Percentiles rank a stretch among this genome's conserved stretches.
Evolutionary conservation across 208 protist genomes (phyloP).

Genomic region (Novymonas esmeraldas): DNA sequence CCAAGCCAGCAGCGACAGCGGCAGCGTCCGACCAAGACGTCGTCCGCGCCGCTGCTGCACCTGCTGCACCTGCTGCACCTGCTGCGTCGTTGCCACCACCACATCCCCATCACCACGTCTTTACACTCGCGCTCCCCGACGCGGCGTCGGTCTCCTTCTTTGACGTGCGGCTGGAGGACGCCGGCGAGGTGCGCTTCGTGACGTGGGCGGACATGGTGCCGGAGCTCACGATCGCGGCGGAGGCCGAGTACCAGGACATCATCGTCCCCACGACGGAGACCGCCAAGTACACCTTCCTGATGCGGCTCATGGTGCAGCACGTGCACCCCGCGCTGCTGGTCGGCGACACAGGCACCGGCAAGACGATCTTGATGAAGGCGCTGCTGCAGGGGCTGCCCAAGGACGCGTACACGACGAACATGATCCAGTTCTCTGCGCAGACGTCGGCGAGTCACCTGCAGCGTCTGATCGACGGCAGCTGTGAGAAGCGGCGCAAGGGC

Average conservation of each 20-base stretch:
- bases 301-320: conserved; percentile 84
- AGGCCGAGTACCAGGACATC: conserved; percentile 92
- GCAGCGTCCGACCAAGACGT: too few species aligned
- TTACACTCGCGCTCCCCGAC: conserved; percentile 77
- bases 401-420: conserved; percentile 84
- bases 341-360: conserved; percentile 96
- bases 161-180: conserved; percentile 77
- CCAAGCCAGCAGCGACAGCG: too few species aligned
- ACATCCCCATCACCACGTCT: conserved; percentile 44
- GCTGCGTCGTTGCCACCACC: conserved; percentile 2
- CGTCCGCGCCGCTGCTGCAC: too few species aligned
- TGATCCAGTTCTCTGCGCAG: conserved; percentile 96
- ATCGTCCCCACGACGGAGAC: conserved; percentile 96
- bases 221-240: conserved; percentile 81
- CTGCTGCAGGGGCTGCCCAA: conserved; percentile 82
- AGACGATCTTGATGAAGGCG: conserved; percentile 95
- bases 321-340: conserved; percentile 88
- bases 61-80: too few species aligned
- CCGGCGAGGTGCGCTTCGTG: conserved; percentile 73
- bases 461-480: conserved; percentile 93
- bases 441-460: conserved; percentile 93
- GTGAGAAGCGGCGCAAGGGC: conserved; percentile 95
- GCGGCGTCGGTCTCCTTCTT: conserved; percentile 85
- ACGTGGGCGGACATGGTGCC: conserved; percentile 85
- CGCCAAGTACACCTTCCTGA: conserved; percentile 91